These are phyloP conservation scores for Abortiporus biennis DNA, from an alignment of 1,284 basidiomycete species.

Conservation along the genomic window DNA sequence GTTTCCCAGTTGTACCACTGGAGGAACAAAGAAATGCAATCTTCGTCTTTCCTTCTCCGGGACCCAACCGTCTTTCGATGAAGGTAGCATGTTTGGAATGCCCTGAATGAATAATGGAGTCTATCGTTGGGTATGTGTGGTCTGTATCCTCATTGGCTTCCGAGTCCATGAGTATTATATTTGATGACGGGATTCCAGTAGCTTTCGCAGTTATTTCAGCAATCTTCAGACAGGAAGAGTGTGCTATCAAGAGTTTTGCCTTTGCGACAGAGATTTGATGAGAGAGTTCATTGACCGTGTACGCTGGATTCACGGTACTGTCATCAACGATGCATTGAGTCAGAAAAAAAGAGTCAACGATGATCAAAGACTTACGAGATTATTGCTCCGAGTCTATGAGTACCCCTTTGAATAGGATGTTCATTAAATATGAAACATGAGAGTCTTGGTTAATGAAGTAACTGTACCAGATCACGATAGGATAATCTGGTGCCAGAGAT, in stretches of 20 bases:
- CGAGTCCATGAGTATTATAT: conserved; percentile 47
- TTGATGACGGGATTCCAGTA: conserved; percentile 42
- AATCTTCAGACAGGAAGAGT: conserved; percentile 41
- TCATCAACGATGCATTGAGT: conserved; percentile 3
- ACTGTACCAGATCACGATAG: conserved; percentile 43
- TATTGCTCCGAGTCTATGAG: conserved; percentile 63
- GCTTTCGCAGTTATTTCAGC: conserved; percentile 43
- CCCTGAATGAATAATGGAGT: conserved; percentile 48
- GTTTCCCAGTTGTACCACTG: conserved; percentile 75
- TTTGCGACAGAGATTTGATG: conserved; percentile 51
- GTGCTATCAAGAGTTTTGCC: conserved; percentile 48
- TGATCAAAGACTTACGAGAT: conserved; percentile 40
- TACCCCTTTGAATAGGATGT: conserved; percentile 44
- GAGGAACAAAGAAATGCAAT: conserved; percentile 74
- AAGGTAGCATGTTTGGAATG: conserved; percentile 33
- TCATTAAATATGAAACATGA: conserved; percentile 1
- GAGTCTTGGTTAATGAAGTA: not conserved
- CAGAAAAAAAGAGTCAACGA: not conserved
- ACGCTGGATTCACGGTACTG: conserved; percentile 60
- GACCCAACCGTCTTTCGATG: conserved; percentile 39
- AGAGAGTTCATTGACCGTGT: conserved; percentile 54
- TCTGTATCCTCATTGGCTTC: conserved; percentile 2
- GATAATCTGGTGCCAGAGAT: conserved; percentile 40
- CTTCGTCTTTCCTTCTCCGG: conserved; percentile 60
- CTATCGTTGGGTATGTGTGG: conserved; percentile 30